Percentiles rank a stretch among this genome's conserved stretches.
Evolutionary conservation across 2,329 filamentous ascomycete species (phyloP).

Genomic region (Cordyceps farinosa): DNA sequence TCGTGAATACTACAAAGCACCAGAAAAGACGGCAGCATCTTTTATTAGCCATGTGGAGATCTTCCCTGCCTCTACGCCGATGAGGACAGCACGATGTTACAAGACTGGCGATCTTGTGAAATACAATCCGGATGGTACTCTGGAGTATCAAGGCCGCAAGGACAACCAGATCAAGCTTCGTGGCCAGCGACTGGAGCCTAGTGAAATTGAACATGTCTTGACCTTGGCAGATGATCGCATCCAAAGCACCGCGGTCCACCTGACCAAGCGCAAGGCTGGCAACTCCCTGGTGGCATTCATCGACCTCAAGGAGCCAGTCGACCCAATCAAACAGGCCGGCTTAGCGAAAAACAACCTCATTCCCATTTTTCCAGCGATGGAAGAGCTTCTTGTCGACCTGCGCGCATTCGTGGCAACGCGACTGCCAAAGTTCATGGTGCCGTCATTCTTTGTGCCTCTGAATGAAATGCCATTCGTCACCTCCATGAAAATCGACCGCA

Average conservation of each 20-base stretch:
- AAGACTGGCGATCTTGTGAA: conserved; percentile 1
- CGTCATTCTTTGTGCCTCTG: not conserved
- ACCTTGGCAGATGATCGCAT: not conserved
- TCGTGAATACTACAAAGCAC: conserved; percentile 4
- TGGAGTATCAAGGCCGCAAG: conserved; percentile 6
- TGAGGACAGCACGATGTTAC: conserved; percentile 3
- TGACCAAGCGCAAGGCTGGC: conserved; percentile 2
- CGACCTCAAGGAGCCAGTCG: not conserved
- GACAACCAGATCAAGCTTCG: conserved; percentile 8
- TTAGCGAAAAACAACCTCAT: not conserved
- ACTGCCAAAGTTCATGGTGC: conserved; percentile 5
- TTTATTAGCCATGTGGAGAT: not conserved
- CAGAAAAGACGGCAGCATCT: not conserved
- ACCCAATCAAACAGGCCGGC: not conserved
- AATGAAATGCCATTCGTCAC: conserved; percentile 5
- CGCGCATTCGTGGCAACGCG: not conserved
- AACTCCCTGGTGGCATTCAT: not conserved
- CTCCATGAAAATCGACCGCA: conserved; percentile 3
- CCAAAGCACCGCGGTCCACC: not conserved
- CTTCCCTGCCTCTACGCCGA: not conserved
- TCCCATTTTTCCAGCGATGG: not conserved
- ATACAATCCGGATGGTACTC: not conserved
- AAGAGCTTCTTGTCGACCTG: not conserved
- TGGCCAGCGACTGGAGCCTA: not conserved
- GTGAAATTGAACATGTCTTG: not conserved